phyloP scores from a whole-genome alignment of 2,329 filamentous ascomycete species.

The Periconia macrospinosa region DNA sequence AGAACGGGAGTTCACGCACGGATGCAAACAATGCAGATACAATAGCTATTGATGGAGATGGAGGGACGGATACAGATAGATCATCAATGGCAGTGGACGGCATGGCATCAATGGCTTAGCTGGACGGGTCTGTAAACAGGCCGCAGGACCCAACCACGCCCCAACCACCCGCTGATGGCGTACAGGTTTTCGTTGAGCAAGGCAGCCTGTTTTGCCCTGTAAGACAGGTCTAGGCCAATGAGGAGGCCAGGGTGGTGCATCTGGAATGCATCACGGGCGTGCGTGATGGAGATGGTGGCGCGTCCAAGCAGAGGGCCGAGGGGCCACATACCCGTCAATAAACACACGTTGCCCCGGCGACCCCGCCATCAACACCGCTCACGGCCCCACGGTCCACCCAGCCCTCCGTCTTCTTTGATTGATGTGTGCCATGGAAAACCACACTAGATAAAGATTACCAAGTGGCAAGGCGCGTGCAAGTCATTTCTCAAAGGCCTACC shows the following conservation, averaged over 20 bases:
- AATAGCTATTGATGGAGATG: slow-evolving; percentile 19
- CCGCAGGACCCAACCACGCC: not conserved
- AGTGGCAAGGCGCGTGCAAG: too few relatives aligned
- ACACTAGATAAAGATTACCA: not conserved
- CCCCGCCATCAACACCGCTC: not conserved
- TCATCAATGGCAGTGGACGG: too few relatives aligned
- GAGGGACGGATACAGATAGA: too few relatives aligned
- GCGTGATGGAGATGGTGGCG: slow-evolving; percentile 13
- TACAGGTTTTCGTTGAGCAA: slow-evolving; percentile 7
- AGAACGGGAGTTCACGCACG: slow-evolving; percentile 40
- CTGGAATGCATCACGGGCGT: not conserved
- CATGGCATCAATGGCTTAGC: too few relatives aligned
- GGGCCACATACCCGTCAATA: slow-evolving; percentile 9
- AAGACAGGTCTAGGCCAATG: slow-evolving; percentile 11
- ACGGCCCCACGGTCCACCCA: not conserved
- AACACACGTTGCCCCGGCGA: slow-evolving; percentile 18
- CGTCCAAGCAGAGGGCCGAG: not conserved
- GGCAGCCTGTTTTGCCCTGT: too few relatives aligned
- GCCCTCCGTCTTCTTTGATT: not conserved
- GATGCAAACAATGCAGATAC: slow-evolving; percentile 8
- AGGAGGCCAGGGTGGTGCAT: not conserved
- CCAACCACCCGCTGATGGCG: slow-evolving; percentile 18
- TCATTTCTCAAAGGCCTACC: too few relatives aligned
- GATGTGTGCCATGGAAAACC: not conserved
- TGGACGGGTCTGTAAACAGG: slow-evolving; percentile 39